Conservation (phyloP, 208 protist species). For the Crithidia sp. region DNA sequence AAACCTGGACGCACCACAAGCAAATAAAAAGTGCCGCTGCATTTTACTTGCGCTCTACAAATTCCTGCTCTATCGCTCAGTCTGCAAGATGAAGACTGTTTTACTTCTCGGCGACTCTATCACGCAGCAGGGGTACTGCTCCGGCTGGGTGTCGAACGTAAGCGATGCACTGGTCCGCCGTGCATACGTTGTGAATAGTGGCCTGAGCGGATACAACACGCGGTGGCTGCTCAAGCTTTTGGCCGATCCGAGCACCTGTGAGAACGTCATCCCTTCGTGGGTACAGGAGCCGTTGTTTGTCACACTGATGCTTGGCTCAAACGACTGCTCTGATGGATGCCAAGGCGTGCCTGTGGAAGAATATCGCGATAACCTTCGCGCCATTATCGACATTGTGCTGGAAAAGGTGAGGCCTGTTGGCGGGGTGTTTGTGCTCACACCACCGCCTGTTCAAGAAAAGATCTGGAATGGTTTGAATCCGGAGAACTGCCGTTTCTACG, state of each 20-base stretch:
- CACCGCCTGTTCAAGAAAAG: conserved; percentile 44
- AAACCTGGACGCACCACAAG: no score
- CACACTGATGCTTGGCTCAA: conserved; percentile 58
- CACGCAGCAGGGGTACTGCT: conserved; percentile 49
- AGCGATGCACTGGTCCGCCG: conserved; percentile 47
- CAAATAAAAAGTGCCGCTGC: no score
- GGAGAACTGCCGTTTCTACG: conserved; percentile 9
- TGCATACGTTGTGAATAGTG: conserved; percentile 59
- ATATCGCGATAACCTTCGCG: conserved; percentile 42
- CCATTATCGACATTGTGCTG: conserved; percentile 40
- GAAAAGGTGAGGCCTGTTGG: conserved; percentile 30
- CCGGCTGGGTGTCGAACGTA: conserved; percentile 49
- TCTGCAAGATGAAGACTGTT: conserved; percentile 31
- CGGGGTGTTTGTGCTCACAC: conserved; percentile 53
- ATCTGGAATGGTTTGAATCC: conserved; percentile 13
- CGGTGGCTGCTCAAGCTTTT: conserved; percentile 50
- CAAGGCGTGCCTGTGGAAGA: conserved; percentile 44
- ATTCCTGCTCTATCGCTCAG: no score
- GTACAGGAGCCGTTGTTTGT: conserved; percentile 45
- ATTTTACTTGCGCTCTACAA: no score
- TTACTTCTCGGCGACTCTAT: conserved; percentile 64
- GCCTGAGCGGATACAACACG: conserved; percentile 73
- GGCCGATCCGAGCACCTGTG: conserved; percentile 24
- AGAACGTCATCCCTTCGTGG: conserved; percentile 31
- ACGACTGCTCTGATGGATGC: conserved; percentile 27